Percentiles rank a stretch among this genome's conserved stretches.
Evolutionary conservation across 768 basidiomycete genomes (phyloP).

Genomic region (Amyloporia xantha): DNA sequence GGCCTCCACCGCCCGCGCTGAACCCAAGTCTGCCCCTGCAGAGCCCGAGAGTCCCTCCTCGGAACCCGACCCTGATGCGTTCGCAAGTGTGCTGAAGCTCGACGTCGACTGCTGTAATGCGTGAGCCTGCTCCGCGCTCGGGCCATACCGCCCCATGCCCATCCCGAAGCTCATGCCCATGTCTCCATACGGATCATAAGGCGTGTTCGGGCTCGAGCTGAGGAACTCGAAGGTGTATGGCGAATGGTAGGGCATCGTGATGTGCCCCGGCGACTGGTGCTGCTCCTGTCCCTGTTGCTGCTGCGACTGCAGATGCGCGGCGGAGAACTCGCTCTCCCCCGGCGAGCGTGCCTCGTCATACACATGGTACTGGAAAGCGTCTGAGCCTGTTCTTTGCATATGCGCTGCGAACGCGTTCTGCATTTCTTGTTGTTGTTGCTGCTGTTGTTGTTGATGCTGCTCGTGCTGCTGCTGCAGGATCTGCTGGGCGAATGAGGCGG

Average conservation of each 20-base stretch:
- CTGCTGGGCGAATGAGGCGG: slow-evolving; percentile 16
- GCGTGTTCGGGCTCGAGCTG: slow-evolving; percentile 31
- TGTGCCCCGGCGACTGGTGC: slow-evolving; percentile 24
- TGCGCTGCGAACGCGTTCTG: not conserved
- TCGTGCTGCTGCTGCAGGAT: slow-evolving; percentile 11
- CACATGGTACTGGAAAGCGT: not conserved
- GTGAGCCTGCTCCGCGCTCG: not conserved
- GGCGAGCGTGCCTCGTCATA: slow-evolving; percentile 3
- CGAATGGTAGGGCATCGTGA: slow-evolving; percentile 30
- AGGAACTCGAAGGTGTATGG: slow-evolving; percentile 32
- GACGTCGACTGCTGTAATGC: too few species aligned
- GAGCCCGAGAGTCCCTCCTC: too few species aligned
- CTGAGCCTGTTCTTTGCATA: not conserved
- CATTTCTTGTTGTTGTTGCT: slow-evolving; percentile 11
- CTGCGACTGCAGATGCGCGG: too few species aligned
- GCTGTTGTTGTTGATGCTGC: slow-evolving; percentile 5
- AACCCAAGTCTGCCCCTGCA: too few species aligned
- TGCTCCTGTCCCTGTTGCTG: slow-evolving; percentile 4
- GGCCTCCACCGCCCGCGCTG: too few species aligned
- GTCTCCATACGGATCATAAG: slow-evolving; percentile 26
- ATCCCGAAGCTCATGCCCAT: too few species aligned
- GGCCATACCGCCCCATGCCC: slow-evolving; percentile 2
- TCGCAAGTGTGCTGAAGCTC: too few species aligned
- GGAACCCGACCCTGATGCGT: too few species aligned
- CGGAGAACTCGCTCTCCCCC: slow-evolving; percentile 1